Evolutionary conservation across 805 yeast species (phyloP).

Genomic region (Yarrowia alimentaria): DNA sequence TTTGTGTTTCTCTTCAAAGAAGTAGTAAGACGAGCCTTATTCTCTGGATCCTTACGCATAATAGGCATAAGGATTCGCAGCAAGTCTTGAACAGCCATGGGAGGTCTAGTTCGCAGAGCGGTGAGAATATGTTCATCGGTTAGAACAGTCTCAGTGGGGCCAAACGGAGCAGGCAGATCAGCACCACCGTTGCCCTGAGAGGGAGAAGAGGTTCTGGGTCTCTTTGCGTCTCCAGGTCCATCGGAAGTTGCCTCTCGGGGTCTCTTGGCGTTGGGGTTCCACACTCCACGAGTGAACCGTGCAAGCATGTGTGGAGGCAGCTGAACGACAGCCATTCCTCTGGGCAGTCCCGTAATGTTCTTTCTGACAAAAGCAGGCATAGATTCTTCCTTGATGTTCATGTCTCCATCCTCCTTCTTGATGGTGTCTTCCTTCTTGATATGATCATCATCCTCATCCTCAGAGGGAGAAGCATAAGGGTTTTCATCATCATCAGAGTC

Average conservation of each 20-base stretch:
- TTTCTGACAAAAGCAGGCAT: slow-evolving; percentile 38
- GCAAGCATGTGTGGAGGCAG: slow-evolving; percentile 60
- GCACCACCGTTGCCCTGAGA: too few relatives aligned
- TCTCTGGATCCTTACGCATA: slow-evolving; percentile 61
- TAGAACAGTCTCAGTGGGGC: slow-evolving; percentile 45
- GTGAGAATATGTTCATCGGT: slow-evolving; percentile 71
- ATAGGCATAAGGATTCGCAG: slow-evolving; percentile 60
- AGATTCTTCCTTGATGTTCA: slow-evolving; percentile 42
- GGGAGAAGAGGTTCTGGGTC: slow-evolving; percentile 38
- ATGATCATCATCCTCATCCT: slow-evolving; percentile 47
- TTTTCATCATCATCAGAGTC: slow-evolving; percentile 82
- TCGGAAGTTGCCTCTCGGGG: slow-evolving; percentile 35
- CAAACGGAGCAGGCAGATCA: slow-evolving; percentile 43
- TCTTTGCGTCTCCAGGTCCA: slow-evolving; percentile 39
- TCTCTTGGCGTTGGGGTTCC: slow-evolving; percentile 66
- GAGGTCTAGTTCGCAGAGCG: slow-evolving; percentile 48
- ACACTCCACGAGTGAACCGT: slow-evolving; percentile 74
- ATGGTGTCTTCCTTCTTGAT: slow-evolving; percentile 30
- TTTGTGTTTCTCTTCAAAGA: slow-evolving; percentile 58
- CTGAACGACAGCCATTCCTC: slow-evolving; percentile 60
- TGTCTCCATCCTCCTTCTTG: slow-evolving; percentile 31
- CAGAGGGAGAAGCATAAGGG: slow-evolving; percentile 62
- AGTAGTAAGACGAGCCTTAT: slow-evolving; percentile 57
- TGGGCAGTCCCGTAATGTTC: slow-evolving; percentile 46
- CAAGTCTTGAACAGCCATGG: slow-evolving; percentile 58